Evolutionary conservation across 169 alveolate species (phyloP).

Genomic region (Plasmodium gonderi): DNA sequence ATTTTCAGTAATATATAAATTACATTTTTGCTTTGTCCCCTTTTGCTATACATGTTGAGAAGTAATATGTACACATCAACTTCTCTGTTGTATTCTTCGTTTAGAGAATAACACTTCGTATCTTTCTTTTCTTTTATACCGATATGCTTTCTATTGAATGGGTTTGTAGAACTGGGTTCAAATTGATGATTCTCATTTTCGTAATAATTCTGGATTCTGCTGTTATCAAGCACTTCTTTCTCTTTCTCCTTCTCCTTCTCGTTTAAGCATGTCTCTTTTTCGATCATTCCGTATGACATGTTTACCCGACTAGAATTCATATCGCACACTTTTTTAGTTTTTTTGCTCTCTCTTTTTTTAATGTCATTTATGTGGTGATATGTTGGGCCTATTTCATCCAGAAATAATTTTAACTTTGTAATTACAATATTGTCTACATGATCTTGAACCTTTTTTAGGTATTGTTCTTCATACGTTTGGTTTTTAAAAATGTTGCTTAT

Average conservation of each 20-base stretch:
- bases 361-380: background rate
- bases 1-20: slow-evolving; percentile 20
- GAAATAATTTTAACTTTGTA: slow-evolving; percentile 13
- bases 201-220: no score
- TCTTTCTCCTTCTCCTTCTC: no score
- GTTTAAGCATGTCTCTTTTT: background rate
- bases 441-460: slow-evolving; percentile 15
- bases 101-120: background rate
- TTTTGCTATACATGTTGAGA: slow-evolving; percentile 58
- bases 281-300: background rate
- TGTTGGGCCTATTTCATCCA: background rate
- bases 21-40: slow-evolving; percentile 26
- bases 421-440: slow-evolving; percentile 25
- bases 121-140: background rate
- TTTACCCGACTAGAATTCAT: background rate
- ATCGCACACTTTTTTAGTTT: background rate
- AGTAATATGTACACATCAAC: slow-evolving; percentile 4
- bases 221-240: background rate
- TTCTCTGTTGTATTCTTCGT: background rate
- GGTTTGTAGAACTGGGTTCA: background rate
- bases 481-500: slow-evolving; percentile 38
- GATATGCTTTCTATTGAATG: background rate
- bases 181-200: background rate
- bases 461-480: slow-evolving; percentile 23
- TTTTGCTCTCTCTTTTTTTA: background rate